phyloP scores from a whole-genome alignment of 1,139 yeast genomes.

The Arxiozyma telluris region DNA sequence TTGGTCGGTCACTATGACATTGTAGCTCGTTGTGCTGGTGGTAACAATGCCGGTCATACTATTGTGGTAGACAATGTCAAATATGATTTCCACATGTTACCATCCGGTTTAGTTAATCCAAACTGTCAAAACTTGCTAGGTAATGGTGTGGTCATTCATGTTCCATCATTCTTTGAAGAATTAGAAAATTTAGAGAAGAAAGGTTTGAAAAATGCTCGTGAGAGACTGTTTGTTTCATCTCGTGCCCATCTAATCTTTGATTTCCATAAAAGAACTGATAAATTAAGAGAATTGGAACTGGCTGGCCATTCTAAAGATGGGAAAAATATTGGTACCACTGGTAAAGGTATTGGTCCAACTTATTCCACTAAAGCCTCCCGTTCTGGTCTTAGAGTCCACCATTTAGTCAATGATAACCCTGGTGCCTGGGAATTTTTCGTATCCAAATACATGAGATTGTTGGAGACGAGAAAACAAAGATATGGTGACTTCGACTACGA shows the following conservation, averaged over 20 bases:
- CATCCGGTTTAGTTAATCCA: constrained; percentile 92
- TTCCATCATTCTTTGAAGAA: constrained; percentile 88
- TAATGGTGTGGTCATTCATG: constrained; percentile 92
- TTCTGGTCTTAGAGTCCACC: constrained; percentile 95
- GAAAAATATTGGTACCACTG: constrained; percentile 95
- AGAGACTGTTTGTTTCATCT: constrained; percentile 76
- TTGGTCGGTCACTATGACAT: constrained; percentile 90
- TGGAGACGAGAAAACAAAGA: constrained; percentile 74
- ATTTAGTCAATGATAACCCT: constrained; percentile 79
- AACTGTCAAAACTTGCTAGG: constrained; percentile 86
- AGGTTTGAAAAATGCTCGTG: constrained; percentile 63
- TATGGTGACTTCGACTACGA: constrained; percentile 92
- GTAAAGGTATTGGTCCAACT: constrained; percentile 98
- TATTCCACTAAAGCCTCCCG: constrained; percentile 95
- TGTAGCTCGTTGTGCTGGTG: constrained; percentile 98
- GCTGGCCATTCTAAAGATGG: constrained; percentile 51
- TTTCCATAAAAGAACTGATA: constrained; percentile 95
- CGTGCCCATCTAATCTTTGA: constrained; percentile 96
- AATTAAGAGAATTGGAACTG: constrained; percentile 86
- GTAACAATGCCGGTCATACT: constrained; percentile 98
- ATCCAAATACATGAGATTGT: constrained; percentile 63
- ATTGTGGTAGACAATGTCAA: constrained; percentile 82
- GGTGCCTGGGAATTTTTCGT: constrained; percentile 92
- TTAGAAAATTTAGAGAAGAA: constrained; percentile 70
- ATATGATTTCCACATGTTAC: constrained; percentile 97